Base-by-base conservation (phyloP, 2,329 filamentous ascomycete genomes). In the Xylariaceae sp. region DNA sequence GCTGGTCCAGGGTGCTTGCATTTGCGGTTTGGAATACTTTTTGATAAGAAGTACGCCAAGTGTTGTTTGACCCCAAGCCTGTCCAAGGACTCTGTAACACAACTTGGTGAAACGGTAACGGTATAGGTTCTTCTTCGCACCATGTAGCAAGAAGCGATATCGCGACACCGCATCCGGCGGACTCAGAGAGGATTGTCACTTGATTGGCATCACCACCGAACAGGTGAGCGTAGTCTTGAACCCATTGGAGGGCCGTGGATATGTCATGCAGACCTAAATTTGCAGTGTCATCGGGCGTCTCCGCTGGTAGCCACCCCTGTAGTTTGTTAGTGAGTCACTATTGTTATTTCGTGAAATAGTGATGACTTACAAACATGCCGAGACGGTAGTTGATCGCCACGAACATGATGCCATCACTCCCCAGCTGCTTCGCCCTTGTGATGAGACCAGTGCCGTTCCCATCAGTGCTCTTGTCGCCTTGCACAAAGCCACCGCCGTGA, bases 241-340 rank as follows among this genome's bases (percentile, higher is more conserved):
- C 6, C 27, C 40, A 6, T 8, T 22, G 40, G 8, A 42, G 19
- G 11, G 27, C 40, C 16, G 40, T 22, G 6, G 35, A 22, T 21
- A 34, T 25, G 22, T 42, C 40, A 22, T 36, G 40, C 17, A 42
- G 22, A 19, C 40, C 40, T n/a, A 34, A 10, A 32, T 42, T 42
- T n/a, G 25, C 12, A 16, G 39, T 22, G 12, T 34, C 21, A 36
- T 7, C 8, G n/a, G 7, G 6, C 8, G 7, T 6, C 8, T 14
- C n/a, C 7, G 33, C 16, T 14, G 33, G 20, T 7, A 36, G 33
- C 33, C 33, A 36, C 11, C 27, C 27, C 33, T 42, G 40, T 19
- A 20, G n/a, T 37, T n/a, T 23, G 3, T 12, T 16, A n/a, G n/a
- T n/a, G n/a, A n/a, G n/a, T n/a, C n/a, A n/a, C n/a, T n/a, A n/a